Percentiles rank a stretch among this genome's conserved stretches.
Evolutionary conservation across 257 asterid species (phyloP).

Genomic region (Nyctanthes arbortristis): DNA sequence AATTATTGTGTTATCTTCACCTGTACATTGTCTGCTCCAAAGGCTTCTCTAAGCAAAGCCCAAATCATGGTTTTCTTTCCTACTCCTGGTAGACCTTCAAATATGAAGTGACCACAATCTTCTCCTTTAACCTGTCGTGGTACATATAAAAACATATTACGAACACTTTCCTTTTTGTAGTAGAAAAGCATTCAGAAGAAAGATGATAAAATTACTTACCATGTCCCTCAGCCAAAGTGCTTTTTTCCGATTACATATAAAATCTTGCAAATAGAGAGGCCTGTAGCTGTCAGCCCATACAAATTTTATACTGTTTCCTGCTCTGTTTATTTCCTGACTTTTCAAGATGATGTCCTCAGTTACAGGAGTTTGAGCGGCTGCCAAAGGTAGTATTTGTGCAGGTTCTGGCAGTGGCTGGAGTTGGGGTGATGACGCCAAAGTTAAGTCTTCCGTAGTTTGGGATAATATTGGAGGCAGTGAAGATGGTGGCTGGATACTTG

Average conservation of each 20-base stretch:
- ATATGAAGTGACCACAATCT: slow-evolving; percentile 56
- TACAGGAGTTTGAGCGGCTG: slow-evolving; percentile 17
- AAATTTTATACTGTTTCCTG: slow-evolving; percentile 29
- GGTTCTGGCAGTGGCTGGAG: no score
- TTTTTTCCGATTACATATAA: slow-evolving; percentile 56
- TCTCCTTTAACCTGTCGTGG: slow-evolving; percentile 32
- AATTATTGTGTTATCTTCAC: slow-evolving; percentile 30
- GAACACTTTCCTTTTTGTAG: background rate
- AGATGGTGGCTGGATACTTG: slow-evolving; percentile 21
- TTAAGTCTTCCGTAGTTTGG: slow-evolving; percentile 6
- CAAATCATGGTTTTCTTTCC: slow-evolving; percentile 86
- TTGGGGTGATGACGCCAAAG: slow-evolving; percentile 1
- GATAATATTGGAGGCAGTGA: slow-evolving; percentile 25
- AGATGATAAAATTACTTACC: slow-evolving; percentile 31
- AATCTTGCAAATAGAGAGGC: slow-evolving; percentile 54
- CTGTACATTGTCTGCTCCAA: slow-evolving; percentile 57
- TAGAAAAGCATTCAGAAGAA: background rate
- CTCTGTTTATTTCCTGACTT: slow-evolving; percentile 18
- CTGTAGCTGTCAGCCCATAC: slow-evolving; percentile 68
- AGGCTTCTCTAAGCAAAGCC: slow-evolving; percentile 71
- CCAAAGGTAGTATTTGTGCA: slow-evolving; percentile 10
- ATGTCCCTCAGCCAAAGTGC: slow-evolving; percentile 50
- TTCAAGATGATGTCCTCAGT: slow-evolving; percentile 12
- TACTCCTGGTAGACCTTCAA: slow-evolving; percentile 77
- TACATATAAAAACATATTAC: background rate